These are phyloP conservation scores for Laguncularia racemosa DNA, from an alignment of 345 rosid species.

Conservation along the genomic window DNA sequence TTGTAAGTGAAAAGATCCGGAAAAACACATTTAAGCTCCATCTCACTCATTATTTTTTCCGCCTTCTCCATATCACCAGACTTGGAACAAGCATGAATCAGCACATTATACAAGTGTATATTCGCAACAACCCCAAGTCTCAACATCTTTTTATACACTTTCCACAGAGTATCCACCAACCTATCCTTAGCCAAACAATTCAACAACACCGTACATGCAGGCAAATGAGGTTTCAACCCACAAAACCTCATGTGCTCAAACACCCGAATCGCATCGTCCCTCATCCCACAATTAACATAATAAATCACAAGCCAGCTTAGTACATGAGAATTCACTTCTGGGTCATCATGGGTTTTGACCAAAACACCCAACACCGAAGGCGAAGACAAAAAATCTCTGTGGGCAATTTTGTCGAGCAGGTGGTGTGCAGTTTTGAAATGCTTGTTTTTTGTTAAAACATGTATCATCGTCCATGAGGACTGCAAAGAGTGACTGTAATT, in stretches of 20 bases:
- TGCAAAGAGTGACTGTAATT: slow-evolving; percentile 49
- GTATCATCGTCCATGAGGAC: slow-evolving; percentile 77
- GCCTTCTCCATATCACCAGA: slow-evolving; percentile 66
- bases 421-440: slow-evolving; percentile 70
- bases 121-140: slow-evolving; percentile 62
- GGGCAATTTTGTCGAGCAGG: slow-evolving; percentile 73
- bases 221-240: slow-evolving; percentile 66
- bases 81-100: slow-evolving; percentile 85
- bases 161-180: slow-evolving; percentile 70
- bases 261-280: slow-evolving; percentile 61
- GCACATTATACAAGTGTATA: slow-evolving; percentile 70
- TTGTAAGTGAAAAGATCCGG: slow-evolving; percentile 72
- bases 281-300: slow-evolving; percentile 54
- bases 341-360: slow-evolving; percentile 38
- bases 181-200: slow-evolving; percentile 60
- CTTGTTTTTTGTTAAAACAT: slow-evolving; percentile 49
- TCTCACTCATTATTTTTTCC: slow-evolving; percentile 60
- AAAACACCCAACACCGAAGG: slow-evolving; percentile 61
- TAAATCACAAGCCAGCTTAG: slow-evolving; percentile 78
- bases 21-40: slow-evolving; percentile 57
- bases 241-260: slow-evolving; percentile 55
- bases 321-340: slow-evolving; percentile 62
- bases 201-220: slow-evolving; percentile 83
- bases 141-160: slow-evolving; percentile 69
- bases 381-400: slow-evolving; percentile 62